phyloP scores from a whole-genome alignment of 2,329 filamentous ascomycete species.

The Trichoderma koningii region DNA sequence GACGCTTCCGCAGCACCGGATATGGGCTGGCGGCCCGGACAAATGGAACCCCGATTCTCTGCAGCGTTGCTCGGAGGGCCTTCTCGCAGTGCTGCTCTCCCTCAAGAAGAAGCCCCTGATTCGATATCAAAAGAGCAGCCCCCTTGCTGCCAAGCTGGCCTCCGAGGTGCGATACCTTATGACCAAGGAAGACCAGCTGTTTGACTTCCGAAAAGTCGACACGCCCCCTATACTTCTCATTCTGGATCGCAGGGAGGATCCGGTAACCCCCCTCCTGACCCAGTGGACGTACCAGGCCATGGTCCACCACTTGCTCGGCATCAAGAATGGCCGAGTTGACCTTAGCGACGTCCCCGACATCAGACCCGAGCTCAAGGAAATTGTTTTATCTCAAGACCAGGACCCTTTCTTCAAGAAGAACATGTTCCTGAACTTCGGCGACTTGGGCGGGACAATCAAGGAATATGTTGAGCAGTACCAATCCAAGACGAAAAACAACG shows the following conservation, averaged over 20 bases:
- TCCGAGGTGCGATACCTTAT: constrained; percentile 91
- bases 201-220: constrained; percentile 93
- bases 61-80: constrained; percentile 81
- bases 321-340: constrained; percentile 92
- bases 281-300: constrained; percentile 99
- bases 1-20: constrained; percentile 67
- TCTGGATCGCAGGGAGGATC: constrained; percentile 88
- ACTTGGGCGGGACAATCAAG: constrained; percentile 93
- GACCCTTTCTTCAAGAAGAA: constrained; percentile 99
- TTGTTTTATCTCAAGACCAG: constrained; percentile 93
- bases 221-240: constrained; percentile 91
- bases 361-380: constrained; percentile 84
- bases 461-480: constrained; percentile 99
- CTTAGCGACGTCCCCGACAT: constrained; percentile 82
- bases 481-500: constrained; percentile 92
- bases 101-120: constrained; percentile 97
- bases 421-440: constrained; percentile 97
- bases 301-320: constrained; percentile 94
- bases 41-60: constrained; percentile 89
- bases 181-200: constrained; percentile 92
- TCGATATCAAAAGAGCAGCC: constrained; percentile 87
- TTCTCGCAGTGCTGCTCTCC: constrained; percentile 80
- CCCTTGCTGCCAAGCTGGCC: constrained; percentile 87
- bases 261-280: constrained; percentile 88
- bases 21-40: constrained; percentile 83